These are phyloP conservation scores for Endothia cerciana DNA, from an alignment of 2,329 filamentous ascomycete species.

Conservation along the genomic window DNA sequence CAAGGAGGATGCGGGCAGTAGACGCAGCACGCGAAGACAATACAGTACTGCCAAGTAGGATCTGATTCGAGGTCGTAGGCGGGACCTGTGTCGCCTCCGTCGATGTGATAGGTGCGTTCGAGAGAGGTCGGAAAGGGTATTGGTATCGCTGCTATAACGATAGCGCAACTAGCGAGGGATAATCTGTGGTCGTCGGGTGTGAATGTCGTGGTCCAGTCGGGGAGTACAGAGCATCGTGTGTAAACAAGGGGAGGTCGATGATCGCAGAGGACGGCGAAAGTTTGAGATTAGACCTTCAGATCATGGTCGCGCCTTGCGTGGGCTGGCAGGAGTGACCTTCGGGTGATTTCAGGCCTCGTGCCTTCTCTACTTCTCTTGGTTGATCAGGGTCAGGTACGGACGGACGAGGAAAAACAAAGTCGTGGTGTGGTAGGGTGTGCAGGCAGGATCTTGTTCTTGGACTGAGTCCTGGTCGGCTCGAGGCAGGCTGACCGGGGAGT, in stretches of 20 bases:
- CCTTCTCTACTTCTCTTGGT: neutral
- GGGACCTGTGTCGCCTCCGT: neutral
- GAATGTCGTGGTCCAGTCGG: constrained; percentile 30
- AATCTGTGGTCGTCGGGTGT: constrained; percentile 33
- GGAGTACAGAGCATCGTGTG: constrained; percentile 36
- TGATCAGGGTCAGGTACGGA: constrained; percentile 7
- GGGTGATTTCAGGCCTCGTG: neutral
- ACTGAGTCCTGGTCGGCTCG: neutral
- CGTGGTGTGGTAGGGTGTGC: neutral
- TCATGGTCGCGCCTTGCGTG: constrained; percentile 30
- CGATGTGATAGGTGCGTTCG: neutral
- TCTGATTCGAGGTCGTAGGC: neutral
- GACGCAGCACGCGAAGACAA: neutral
- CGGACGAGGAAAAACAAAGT: neutral
- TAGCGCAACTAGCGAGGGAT: constrained; percentile 34
- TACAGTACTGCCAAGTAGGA: neutral
- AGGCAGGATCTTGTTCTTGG: neutral
- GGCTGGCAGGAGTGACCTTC: neutral
- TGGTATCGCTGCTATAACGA: constrained; percentile 4
- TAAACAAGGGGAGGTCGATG: constrained; percentile 7
- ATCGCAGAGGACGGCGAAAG: neutral
- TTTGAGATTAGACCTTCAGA: constrained; percentile 26
- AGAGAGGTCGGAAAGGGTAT: neutral
- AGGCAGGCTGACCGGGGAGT: neutral
- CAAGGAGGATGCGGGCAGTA: neutral